These are phyloP conservation scores for Cucurbitaria berberidis DNA, from an alignment of 2,329 filamentous ascomycete species.

Conservation along the genomic window DNA sequence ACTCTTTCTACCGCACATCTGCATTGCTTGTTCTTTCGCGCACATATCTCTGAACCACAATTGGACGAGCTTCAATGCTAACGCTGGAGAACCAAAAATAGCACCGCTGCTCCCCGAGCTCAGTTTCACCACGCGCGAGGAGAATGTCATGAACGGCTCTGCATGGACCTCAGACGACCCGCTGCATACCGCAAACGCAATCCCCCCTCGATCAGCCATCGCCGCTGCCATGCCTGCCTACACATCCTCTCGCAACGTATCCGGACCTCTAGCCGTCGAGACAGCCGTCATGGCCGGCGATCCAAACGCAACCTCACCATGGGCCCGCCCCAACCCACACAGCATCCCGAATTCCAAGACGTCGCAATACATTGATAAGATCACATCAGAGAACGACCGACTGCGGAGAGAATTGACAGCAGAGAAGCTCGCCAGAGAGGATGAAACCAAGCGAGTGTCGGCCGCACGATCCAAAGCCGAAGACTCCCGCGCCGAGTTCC, in stretches of 20 bases:
- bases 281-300: constrained; percentile 31
- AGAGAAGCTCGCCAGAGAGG: constrained; percentile 62
- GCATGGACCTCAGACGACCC: constrained; percentile 22
- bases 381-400: constrained; percentile 80
- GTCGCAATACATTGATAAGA: constrained; percentile 68
- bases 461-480: constrained; percentile 76
- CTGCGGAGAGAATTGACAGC: constrained; percentile 69
- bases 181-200: constrained; percentile 17
- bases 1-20: constrained; percentile 10
- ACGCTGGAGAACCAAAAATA: constrained; percentile 12
- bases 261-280: constrained; percentile 43
- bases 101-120: constrained; percentile 31
- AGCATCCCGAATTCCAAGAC: constrained; percentile 44
- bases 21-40: constrained; percentile 12
- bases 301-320: constrained; percentile 26
- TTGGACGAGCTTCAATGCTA: constrained; percentile 26
- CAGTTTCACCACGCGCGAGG: constrained; percentile 20
- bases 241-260: constrained; percentile 38
- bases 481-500: constrained; percentile 70
- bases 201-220: constrained; percentile 18
- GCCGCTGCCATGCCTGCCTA: constrained; percentile 34
- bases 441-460: constrained; percentile 71
- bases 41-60: not conserved
- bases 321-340: constrained; percentile 38
- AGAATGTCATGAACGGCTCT: constrained; percentile 42